Evolutionary conservation across 2,329 filamentous ascomycete species (phyloP), one percentile per base, ranked within the genome.

Genomic region (Penicillium hordei): DNA sequence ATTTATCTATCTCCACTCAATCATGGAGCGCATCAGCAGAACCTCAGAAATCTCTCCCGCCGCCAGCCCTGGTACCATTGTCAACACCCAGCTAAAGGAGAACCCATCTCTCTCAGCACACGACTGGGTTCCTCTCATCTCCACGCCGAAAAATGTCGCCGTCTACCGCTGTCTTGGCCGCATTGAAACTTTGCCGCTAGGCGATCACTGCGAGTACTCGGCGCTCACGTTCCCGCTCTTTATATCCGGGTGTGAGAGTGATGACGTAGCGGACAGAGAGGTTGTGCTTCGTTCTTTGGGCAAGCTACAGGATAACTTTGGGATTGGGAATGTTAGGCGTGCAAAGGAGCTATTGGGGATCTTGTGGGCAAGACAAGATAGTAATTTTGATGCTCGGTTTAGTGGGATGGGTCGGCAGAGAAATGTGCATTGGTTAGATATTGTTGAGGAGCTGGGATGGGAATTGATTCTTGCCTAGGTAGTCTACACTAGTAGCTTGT

Each of bases 191-290:
- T 65, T 66, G 12, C 66, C 70, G 5, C 64, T 74, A 5, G 71
- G 73, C 27, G 62, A 66, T 17, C 68, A 74, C 40, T 73, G 70
- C 60, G 73, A 75, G 49, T 75, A 68, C 38, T 75, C 73, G 1
- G 73, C 71, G 2, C 68, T 75, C 2, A 74, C 73, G 4, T 75
- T 75, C 52, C 73, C 73, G 19, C 59, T 75, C 1, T 75, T 75
- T 48, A 75, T 75, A 6, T 65, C 68, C 0, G 73, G 73, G 1
- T 73, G 72, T 40, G 73, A 74, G 33, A 70, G 64, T 43, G 61
- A 67, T 15, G 43, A 52, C 1, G 19, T 57, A 5, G 58, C 48
- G 7, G 67, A 74, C 12, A 58, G 69, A 25, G 59, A 63, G 9
- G 34, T 72, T 13, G 61, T 75, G 1, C 44, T 71, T 8, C 44